Evolutionary conservation across 192 early-diverging fungal genomes (phyloP), one percentile per base, ranked within the genome.

Genomic region (Coemansia sp.): DNA sequence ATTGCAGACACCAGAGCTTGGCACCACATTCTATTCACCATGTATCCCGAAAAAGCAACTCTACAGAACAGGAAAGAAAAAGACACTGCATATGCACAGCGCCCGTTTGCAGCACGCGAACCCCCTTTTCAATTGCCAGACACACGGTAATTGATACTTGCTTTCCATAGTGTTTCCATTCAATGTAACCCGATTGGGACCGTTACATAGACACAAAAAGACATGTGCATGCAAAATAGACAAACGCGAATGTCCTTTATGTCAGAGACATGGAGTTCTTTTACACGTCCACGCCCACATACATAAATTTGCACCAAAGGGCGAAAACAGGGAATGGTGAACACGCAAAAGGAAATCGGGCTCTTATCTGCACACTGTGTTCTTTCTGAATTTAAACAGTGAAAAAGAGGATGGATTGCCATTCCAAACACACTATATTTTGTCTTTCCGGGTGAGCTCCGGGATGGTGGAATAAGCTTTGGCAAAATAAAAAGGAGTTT

Each of bases 311-410:
- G 31, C 31, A 34, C 31, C 31, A 34, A 34, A 34, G 7, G 31
- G 7, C 31, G 31, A 44, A 44, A 44, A 44, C 3, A 44, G 40
- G 11, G 40, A n/a, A 34, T 34, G 40, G 9, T 44, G 40, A 44
- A 44, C 40, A 44, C 40, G 15, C 40, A 44, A 44, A n/a, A 44
- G 15, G 40, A 44, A 44, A 44, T 44, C 40, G 40, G 40, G 40
- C 40, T 25, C 15, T 17, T 14, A 24, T 24, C 18, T 51, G 50
- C 50, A 20, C n/a, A 8, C 23, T 17, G 50, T 51, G 50, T 51
- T 51, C 50, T 51, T 51, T 51, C 50, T 51, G 50, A 51, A 25
- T 51, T 25, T 51, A 21, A 51, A 51, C 50, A 23, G 10, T 51
- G 18, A 18, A 17, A 17, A 17, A 20, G 21, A 17, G 23, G 40